Conservation (phyloP, 176 grass and related monocot species). For the Pharus latifolius region DNA sequence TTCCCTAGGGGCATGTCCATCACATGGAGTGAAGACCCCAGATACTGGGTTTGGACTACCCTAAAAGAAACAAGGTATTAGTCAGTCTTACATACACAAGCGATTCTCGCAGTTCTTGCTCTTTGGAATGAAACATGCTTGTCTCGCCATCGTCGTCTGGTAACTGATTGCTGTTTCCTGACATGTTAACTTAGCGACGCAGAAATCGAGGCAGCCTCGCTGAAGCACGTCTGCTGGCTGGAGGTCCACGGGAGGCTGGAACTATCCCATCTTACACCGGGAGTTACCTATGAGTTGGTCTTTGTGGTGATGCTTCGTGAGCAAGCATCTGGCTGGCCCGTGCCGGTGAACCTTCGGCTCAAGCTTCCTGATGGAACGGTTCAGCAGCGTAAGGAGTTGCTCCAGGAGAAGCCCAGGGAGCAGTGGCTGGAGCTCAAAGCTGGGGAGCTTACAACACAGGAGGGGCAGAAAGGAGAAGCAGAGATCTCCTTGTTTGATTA, state of each 20-base stretch:
- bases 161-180: neutral
- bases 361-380: conserved; percentile 34
- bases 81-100: too few species aligned
- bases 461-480: conserved; percentile 16
- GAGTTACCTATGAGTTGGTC: conserved; percentile 13
- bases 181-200: neutral
- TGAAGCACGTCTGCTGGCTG: conserved; percentile 45
- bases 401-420: conserved; percentile 23
- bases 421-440: conserved; percentile 32
- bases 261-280: conserved; percentile 36
- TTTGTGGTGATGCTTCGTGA: conserved; percentile 25
- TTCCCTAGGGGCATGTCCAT: conserved; percentile 35
- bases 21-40: conserved; percentile 37
- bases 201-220: conserved; percentile 26
- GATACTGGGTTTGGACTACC: conserved; percentile 35
- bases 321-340: neutral
- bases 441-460: conserved; percentile 12
- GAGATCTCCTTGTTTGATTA: conserved; percentile 47
- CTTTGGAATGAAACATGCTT: neutral
- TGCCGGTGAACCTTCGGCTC: conserved; percentile 31
- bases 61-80: conserved; percentile 36
- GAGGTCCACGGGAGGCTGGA: conserved; percentile 42
- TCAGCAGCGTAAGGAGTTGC: conserved; percentile 22
- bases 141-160: too few species aligned
- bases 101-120: neutral